Conservation (phyloP, 345 rosid species). For the Salix caprea region DNA sequence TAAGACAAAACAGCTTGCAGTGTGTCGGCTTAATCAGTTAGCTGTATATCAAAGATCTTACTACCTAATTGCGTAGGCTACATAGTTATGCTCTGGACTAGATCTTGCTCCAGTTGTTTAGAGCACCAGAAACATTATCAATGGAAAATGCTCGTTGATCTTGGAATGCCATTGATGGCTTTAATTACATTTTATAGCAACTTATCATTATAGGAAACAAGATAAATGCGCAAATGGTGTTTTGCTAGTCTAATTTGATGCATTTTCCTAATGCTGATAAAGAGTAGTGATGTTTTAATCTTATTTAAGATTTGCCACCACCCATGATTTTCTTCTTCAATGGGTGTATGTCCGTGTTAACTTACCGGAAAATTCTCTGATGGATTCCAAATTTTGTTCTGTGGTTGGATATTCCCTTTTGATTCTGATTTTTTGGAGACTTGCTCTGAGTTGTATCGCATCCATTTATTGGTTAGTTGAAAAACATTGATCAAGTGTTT, state of each 20-base stretch:
- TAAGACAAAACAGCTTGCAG: slow-evolving; percentile 15
- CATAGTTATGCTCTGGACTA: not conserved
- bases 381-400: not conserved
- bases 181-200: not conserved
- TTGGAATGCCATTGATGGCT: not conserved
- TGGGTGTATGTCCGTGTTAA: not conserved
- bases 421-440: not conserved
- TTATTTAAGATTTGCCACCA: not conserved
- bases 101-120: not conserved
- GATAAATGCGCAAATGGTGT: not conserved
- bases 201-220: not conserved
- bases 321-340: not conserved
- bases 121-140: not conserved
- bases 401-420: not conserved
- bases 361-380: not conserved
- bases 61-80: slow-evolving; percentile 9
- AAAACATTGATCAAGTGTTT: not conserved
- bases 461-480: not conserved
- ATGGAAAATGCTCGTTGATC: not conserved
- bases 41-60: slow-evolving; percentile 6
- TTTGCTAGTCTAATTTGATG: not conserved
- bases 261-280: not conserved
- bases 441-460: not conserved
- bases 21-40: slow-evolving; percentile 7
- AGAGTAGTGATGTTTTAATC: not conserved